These are phyloP conservation scores for Isoetes taiwanensis DNA, from an alignment of 75 land plant genomes.

Conservation along the genomic window DNA sequence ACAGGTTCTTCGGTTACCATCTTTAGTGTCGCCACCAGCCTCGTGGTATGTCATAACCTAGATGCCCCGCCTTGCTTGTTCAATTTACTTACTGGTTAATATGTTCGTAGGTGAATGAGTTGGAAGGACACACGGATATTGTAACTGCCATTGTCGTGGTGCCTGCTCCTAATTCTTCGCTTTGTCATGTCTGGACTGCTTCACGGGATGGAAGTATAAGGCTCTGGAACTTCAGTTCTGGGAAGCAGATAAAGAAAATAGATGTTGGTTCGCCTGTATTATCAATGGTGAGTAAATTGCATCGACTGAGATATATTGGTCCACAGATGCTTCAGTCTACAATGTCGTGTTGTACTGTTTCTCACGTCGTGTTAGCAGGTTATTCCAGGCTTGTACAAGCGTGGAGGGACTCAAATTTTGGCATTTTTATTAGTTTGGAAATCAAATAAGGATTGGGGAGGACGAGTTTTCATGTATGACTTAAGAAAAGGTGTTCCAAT, in stretches of 20 bases:
- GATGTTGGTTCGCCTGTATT: conserved; percentile 37
- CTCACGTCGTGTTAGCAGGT: neutral
- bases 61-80: neutral
- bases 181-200: conserved; percentile 74
- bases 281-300: conserved; percentile 55
- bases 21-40: conserved; percentile 70
- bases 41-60: conserved; percentile 25
- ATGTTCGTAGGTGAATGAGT: conserved; percentile 26
- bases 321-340: too few species aligned
- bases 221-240: conserved; percentile 64
- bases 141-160: conserved; percentile 66
- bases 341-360: too few species aligned
- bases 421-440: neutral
- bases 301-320: neutral
- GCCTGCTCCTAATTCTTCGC: conserved; percentile 21
- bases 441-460: neutral
- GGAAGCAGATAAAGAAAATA: conserved; percentile 40
- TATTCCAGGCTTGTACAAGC: conserved; percentile 14
- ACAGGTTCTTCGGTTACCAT: conserved; percentile 66
- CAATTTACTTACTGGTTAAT: neutral
- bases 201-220: conserved; percentile 70
- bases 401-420: neutral
- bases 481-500: conserved; percentile 9
- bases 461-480: conserved; percentile 11
- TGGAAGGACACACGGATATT: conserved; percentile 59